These are phyloP conservation scores for Allium sativum DNA, from an alignment of 106 monocot species.

Conservation along the genomic window DNA sequence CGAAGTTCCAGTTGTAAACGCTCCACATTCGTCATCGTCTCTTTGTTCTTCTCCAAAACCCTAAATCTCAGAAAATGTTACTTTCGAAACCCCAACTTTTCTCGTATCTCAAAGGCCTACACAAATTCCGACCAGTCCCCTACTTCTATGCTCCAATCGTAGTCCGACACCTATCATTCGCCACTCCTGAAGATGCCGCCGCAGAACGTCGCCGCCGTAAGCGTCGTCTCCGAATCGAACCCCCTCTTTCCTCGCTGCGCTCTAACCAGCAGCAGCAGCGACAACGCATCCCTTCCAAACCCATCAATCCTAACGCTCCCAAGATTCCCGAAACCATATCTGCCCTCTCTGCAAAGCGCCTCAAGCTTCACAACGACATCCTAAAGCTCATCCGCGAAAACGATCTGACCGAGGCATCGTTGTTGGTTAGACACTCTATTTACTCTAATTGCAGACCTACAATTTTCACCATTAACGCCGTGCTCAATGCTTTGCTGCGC, in stretches of 20 bases:
- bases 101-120: constrained; percentile 29
- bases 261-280: constrained; percentile 8
- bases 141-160: constrained; percentile 6
- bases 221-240: constrained; percentile 84
- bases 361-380: constrained; percentile 80
- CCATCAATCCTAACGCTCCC: constrained; percentile 57
- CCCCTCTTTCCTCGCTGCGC: constrained; percentile 59
- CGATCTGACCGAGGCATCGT: constrained; percentile 87
- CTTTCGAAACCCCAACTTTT: constrained; percentile 34
- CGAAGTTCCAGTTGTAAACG: neutral
- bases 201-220: constrained; percentile 92
- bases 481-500: constrained; percentile 68
- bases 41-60: neutral
- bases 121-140: constrained; percentile 5
- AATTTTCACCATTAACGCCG: constrained; percentile 82
- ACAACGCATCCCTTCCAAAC: constrained; percentile 13
- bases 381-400: constrained; percentile 55
- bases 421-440: constrained; percentile 93
- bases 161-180: constrained; percentile 63
- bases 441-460: constrained; percentile 98
- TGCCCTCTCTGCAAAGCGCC: constrained; percentile 58
- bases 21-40: neutral
- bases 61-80: constrained; percentile 4
- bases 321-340: constrained; percentile 71
- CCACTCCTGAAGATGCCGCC: constrained; percentile 78